Base-by-base conservation (phyloP, 768 basidiomycete genomes). In the Mycena sanguinolenta region DNA sequence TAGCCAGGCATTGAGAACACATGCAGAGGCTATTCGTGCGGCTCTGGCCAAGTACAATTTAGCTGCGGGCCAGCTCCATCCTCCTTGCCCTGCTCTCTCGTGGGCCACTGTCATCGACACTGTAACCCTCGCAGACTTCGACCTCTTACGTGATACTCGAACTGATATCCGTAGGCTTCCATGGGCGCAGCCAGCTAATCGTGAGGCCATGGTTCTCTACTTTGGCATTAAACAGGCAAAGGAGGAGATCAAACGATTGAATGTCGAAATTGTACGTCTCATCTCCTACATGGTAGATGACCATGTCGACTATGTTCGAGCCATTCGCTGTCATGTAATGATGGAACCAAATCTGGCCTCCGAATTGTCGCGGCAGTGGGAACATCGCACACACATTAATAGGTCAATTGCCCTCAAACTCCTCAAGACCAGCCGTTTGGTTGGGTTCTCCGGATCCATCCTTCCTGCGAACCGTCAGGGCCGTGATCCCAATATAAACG, bases 191-290 rank as follows among this genome's bases (percentile, higher is more conserved):
- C 74, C 76, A 3, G 36, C 62, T 2, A 65, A 73, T 19, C 73
- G 79, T 2, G 70, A 74, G 30, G 74, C 76, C 0, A 78, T 75
- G 62, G 75, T 77, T 25, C 67, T 71, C 5, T 70, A 79, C 60
- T 76, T 79, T 59, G 76, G 76, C 32, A 63, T 63, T 19, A 53
- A 74, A 32, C 74, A 73, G 23, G 79, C 81, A 0, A 52, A 69
- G 2, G 79, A 83, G 52, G 83, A 84, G 65, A 75, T 82, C 13
- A 14, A 39, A 0, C 68, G 76, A 0, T 67, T 79, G 27, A 80
- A 83, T 44, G 59, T 46, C n/a, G 46, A 46, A n/a, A 75, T 83
- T 2, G 61, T 49, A 3, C 75, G 80, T 0, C 58, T 83, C 7
- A 62, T 70, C 34, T 78, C 79, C 0, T 75, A 36, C 32, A 78